Conservation (phyloP, 495 filamentous ascomycete species). For the Glonium stellatum region DNA sequence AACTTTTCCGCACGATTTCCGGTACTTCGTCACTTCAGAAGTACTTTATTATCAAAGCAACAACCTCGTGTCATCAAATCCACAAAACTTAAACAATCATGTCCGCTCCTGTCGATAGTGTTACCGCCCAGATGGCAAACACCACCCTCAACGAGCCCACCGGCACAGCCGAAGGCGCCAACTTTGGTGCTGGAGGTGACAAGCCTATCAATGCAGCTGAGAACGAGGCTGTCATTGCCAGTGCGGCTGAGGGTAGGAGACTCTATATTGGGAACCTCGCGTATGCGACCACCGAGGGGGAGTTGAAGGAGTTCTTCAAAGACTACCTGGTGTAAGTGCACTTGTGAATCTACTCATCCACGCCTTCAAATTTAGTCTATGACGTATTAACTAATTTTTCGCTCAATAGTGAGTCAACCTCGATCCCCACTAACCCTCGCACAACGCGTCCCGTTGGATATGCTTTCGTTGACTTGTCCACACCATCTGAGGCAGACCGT, state of each 20-base stretch:
- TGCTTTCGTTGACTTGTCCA: conserved; percentile 95
- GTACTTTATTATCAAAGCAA: conserved; percentile 14
- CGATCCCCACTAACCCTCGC: conserved; percentile 97
- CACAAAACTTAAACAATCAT: conserved; percentile 33
- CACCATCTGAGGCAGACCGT: conserved; percentile 85
- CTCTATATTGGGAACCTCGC: conserved; percentile 99
- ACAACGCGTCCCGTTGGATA: conserved; percentile 97
- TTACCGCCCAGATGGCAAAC: conserved; percentile 76
- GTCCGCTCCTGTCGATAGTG: conserved; percentile 59
- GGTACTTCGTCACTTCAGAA: conserved; percentile 22
- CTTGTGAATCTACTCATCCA: background rate
- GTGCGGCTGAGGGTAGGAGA: conserved; percentile 95
- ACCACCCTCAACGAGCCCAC: conserved; percentile 53
- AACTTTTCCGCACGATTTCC: conserved; percentile 29
- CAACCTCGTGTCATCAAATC: conserved; percentile 36
- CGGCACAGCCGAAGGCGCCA: conserved; percentile 30
- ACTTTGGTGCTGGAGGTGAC: conserved; percentile 33
- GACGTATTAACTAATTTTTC: conserved; percentile 19
- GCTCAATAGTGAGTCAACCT: conserved; percentile 78
- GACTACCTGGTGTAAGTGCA: conserved; percentile 89
- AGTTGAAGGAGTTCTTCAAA: conserved; percentile 99
- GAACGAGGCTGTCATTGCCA: conserved; percentile 88
- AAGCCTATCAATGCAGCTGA: conserved; percentile 49
- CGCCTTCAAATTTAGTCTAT: background rate
- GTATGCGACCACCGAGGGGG: conserved; percentile 98